Evolutionary conservation across 2,329 filamentous ascomycete genomes (phyloP).

Genomic region (Aspergillus puulaauensis): DNA sequence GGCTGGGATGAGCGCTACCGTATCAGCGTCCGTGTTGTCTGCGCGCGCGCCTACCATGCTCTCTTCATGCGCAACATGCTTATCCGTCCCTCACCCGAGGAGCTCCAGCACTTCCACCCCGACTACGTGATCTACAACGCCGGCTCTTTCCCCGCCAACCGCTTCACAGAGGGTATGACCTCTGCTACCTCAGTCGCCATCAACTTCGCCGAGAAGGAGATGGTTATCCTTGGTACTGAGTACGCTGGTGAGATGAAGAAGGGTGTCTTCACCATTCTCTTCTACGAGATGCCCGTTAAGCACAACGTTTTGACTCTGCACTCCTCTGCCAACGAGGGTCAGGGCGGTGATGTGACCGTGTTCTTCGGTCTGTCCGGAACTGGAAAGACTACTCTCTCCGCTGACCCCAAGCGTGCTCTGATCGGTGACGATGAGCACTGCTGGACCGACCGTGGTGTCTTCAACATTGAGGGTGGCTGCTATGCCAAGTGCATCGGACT

Average conservation of each 20-base stretch:
- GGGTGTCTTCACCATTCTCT: conserved; percentile 97
- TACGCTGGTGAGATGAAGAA: conserved; percentile 99
- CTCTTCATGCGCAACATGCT: conserved; percentile 99
- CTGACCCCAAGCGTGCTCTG: conserved; percentile 90
- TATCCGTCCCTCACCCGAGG: conserved; percentile 85
- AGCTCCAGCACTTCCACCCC: conserved; percentile 96
- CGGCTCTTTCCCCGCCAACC: conserved; percentile 96
- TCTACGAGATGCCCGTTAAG: conserved; percentile 99
- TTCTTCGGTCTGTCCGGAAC: conserved; percentile 99
- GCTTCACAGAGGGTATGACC: conserved; percentile 98
- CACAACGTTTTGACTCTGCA: conserved; percentile 98
- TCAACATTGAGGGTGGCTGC: conserved; percentile 99
- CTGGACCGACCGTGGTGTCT: conserved; percentile 94
- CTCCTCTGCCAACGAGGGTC: conserved; percentile 96
- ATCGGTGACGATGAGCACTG: conserved; percentile 99
- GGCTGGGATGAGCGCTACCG: conserved; percentile 99
- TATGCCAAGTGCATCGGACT: conserved; percentile 99
- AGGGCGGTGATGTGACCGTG: conserved; percentile 91
- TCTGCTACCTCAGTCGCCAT: conserved; percentile 96
- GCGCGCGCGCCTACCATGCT: conserved; percentile 97
- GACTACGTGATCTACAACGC: conserved; percentile 99
- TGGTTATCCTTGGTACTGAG: conserved; percentile 99
- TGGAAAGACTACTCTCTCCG: conserved; percentile 97
- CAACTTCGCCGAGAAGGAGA: conserved; percentile 99
- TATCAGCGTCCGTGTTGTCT: conserved; percentile 96